Evolutionary conservation across 2,329 filamentous ascomycete genomes (phyloP).

Genomic region (Bipolaris oryzae): DNA sequence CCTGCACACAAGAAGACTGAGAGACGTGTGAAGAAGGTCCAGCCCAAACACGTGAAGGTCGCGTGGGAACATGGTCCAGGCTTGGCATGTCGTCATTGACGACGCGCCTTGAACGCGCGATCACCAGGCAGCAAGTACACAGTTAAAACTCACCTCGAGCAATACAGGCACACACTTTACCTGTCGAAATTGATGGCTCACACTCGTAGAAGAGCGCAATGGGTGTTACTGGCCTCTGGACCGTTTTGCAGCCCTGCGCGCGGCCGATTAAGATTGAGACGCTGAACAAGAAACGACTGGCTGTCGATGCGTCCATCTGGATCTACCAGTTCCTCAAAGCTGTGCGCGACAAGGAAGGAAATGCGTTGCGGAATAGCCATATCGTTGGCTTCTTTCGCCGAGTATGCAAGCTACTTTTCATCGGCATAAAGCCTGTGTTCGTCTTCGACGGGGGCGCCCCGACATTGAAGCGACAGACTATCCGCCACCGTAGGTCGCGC

Average conservation of each 20-base stretch:
- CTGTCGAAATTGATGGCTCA: conserved; percentile 22
- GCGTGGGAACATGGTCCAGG: background rate
- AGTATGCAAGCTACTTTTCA: conserved; percentile 97
- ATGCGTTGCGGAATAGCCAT: conserved; percentile 93
- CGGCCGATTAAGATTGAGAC: conserved; percentile 96
- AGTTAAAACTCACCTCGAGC: background rate
- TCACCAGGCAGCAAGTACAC: conserved; percentile 24
- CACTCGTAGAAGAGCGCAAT: conserved; percentile 57
- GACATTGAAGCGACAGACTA: conserved; percentile 86
- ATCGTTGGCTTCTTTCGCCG: conserved; percentile 97
- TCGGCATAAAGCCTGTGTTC: conserved; percentile 94
- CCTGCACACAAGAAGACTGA: background rate
- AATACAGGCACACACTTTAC: background rate
- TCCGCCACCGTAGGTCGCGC: conserved; percentile 75
- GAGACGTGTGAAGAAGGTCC: background rate
- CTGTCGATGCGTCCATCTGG: conserved; percentile 98
- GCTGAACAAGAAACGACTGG: conserved; percentile 92
- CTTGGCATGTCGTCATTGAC: conserved; percentile 25
- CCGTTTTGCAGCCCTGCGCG: conserved; percentile 91
- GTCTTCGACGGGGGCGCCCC: conserved; percentile 98
- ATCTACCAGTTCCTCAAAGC: conserved; percentile 99
- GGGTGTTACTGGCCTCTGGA: conserved; percentile 99
- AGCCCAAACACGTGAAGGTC: background rate
- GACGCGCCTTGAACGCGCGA: conserved; percentile 24
- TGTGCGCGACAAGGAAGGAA: conserved; percentile 96